Conservation (phyloP, 495 filamentous ascomycete genomes). For the Aspergillus affinis region DNA sequence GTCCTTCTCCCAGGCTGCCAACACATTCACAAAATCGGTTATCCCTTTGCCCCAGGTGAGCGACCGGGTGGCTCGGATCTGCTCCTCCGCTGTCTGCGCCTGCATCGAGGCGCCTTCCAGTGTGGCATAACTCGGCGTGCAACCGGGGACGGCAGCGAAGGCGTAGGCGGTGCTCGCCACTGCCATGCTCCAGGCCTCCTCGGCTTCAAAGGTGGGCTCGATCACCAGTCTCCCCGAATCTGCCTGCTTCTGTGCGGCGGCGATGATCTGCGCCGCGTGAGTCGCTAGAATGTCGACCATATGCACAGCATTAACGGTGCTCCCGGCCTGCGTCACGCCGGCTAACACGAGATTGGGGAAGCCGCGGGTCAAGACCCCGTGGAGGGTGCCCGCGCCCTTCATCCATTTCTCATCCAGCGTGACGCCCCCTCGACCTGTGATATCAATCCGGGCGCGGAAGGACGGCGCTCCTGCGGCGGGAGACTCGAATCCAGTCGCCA, state of each 20-base stretch:
- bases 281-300: slow-evolving; percentile 37
- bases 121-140: slow-evolving; percentile 60
- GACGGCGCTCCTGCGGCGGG: slow-evolving; percentile 28
- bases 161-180: slow-evolving; percentile 39
- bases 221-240: slow-evolving; percentile 22
- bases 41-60: slow-evolving; percentile 23
- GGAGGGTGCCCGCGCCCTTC: slow-evolving; percentile 21
- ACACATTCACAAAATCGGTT: slow-evolving; percentile 8
- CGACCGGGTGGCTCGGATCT: slow-evolving; percentile 5
- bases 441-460: neutral
- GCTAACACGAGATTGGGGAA: slow-evolving; percentile 58
- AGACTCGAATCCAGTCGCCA: slow-evolving; percentile 37
- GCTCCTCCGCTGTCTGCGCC: neutral
- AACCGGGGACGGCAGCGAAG: slow-evolving; percentile 41
- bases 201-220: slow-evolving; percentile 42
- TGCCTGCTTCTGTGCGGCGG: slow-evolving; percentile 32
- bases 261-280: slow-evolving; percentile 49
- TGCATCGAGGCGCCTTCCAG: slow-evolving; percentile 36
- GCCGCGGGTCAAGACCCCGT: slow-evolving; percentile 28
- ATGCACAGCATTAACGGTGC: slow-evolving; percentile 37
- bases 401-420: slow-evolving; percentile 46
- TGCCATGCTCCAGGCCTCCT: slow-evolving; percentile 47
- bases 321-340: slow-evolving; percentile 38
- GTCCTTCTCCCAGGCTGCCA: neutral
- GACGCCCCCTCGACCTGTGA: slow-evolving; percentile 23